These are phyloP conservation scores for Russula lepida DNA, from an alignment of 768 basidiomycete genomes.

Conservation along the genomic window DNA sequence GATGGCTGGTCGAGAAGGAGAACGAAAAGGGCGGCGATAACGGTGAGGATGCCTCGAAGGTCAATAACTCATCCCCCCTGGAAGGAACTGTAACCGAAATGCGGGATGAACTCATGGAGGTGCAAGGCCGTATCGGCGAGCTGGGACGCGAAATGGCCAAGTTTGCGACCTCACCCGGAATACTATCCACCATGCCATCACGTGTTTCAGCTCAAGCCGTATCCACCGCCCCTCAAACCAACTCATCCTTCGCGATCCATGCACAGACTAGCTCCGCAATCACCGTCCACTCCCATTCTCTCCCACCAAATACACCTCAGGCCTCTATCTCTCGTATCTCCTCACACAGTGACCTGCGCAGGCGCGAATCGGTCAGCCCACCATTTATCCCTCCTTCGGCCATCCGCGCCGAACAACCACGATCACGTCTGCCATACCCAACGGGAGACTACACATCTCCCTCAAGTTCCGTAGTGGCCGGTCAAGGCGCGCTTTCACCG, in stretches of 20 bases:
- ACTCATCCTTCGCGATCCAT: constrained; percentile 41
- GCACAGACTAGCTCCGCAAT: constrained; percentile 24
- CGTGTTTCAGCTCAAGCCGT: constrained; percentile 38
- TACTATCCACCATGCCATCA: constrained; percentile 45
- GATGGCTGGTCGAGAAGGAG: constrained; percentile 83
- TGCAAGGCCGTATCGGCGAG: constrained; percentile 65
- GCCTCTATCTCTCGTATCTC: constrained; percentile 6
- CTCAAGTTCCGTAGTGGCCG: constrained; percentile 33
- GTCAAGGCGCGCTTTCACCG: constrained; percentile 40
- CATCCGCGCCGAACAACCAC: constrained; percentile 30
- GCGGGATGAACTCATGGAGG: constrained; percentile 60
- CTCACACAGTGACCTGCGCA: constrained; percentile 25
- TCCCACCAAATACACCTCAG: constrained; percentile 30
- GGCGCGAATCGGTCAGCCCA: constrained; percentile 49
- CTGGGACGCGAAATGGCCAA: constrained; percentile 77
- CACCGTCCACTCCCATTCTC: constrained; percentile 24
- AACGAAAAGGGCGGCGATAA: constrained; percentile 42
- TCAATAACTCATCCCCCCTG: constrained; percentile 23
- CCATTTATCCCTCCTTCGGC: constrained; percentile 43
- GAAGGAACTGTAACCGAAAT: constrained; percentile 44
- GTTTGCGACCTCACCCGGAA: constrained; percentile 46
- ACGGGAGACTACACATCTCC: constrained; percentile 76
- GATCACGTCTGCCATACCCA: constrained; percentile 69
- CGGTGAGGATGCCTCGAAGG: constrained; percentile 13
- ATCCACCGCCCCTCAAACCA: constrained; percentile 38